phyloP scores from a whole-genome alignment of 1,284 basidiomycete species.

The Cystobasidium sp. region DNA sequence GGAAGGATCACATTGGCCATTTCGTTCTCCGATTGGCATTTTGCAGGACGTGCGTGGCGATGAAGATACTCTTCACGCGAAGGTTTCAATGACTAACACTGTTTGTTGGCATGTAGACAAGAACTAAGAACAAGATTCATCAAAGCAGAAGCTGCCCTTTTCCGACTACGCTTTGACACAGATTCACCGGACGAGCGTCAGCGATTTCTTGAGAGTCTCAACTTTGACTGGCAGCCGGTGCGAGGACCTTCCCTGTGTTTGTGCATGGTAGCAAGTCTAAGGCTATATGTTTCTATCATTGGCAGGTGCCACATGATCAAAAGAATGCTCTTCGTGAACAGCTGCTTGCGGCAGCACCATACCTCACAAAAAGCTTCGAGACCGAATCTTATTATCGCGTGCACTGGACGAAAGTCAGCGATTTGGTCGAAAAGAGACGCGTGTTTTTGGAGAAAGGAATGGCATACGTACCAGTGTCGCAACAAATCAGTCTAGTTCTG shows the following conservation, averaged over 20 bases:
- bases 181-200: slow-evolving; percentile 69
- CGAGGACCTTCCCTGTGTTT: slow-evolving; percentile 49
- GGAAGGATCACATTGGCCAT: slow-evolving; percentile 88
- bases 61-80: background rate
- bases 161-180: slow-evolving; percentile 78
- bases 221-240: slow-evolving; percentile 78
- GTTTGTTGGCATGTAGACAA: slow-evolving; percentile 65
- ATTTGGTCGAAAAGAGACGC: slow-evolving; percentile 82
- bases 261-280: background rate
- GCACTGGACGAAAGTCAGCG: slow-evolving; percentile 88
- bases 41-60: slow-evolving; percentile 78
- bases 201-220: slow-evolving; percentile 73
- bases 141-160: slow-evolving; percentile 84
- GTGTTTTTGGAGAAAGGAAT: slow-evolving; percentile 81
- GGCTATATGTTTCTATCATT: background rate
- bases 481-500: slow-evolving; percentile 85
- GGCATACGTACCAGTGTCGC: slow-evolving; percentile 83
- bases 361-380: slow-evolving; percentile 55
- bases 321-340: slow-evolving; percentile 63
- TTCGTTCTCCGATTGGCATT: slow-evolving; percentile 95
- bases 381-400: slow-evolving; percentile 74
- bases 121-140: slow-evolving; percentile 88
- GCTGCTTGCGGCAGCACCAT: slow-evolving; percentile 61
- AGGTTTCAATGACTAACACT: background rate
- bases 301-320: slow-evolving; percentile 68